A percentile compares a stretch with the other conserved stretches of the same genome.
These are phyloP conservation scores for Pseudogymnoascus sp. DNA, from an alignment of 2,329 filamentous ascomycete species.

Conservation along the genomic window DNA sequence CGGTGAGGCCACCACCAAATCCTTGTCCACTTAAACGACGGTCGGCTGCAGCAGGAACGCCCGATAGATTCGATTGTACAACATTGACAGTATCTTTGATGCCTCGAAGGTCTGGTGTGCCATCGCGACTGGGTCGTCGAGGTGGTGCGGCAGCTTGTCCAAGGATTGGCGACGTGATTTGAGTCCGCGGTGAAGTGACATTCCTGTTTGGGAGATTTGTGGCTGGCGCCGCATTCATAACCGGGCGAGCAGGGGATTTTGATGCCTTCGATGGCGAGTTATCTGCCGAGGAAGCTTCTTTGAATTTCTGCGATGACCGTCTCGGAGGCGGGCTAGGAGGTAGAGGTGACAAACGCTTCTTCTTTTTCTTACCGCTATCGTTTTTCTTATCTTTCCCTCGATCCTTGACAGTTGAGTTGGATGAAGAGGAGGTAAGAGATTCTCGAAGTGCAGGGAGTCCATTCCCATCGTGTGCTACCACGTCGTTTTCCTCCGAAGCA, in stretches of 20 bases:
- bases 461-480: constrained; percentile 42
- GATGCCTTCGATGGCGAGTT: constrained; percentile 35
- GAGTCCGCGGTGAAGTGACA: constrained; percentile 26
- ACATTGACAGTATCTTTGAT: background rate
- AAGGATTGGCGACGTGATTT: constrained; percentile 24
- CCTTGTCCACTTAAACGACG: constrained; percentile 21
- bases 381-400: constrained; percentile 37
- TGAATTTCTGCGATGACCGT: constrained; percentile 53
- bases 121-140: constrained; percentile 59
- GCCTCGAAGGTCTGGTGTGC: constrained; percentile 52
- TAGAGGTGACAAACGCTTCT: constrained; percentile 38
- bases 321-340: constrained; percentile 56
- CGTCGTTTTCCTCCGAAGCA: constrained; percentile 43
- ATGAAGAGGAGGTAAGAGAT: constrained; percentile 65
- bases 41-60: constrained; percentile 37
- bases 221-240: constrained; percentile 17
- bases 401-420: constrained; percentile 58
- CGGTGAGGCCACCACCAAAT: constrained; percentile 12
- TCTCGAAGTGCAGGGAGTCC: constrained; percentile 61
- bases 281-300: constrained; percentile 30
- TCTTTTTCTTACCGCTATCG: constrained; percentile 29
- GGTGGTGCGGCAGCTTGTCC: constrained; percentile 35
- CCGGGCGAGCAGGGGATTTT: constrained; percentile 26
- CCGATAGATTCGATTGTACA: constrained; percentile 39
- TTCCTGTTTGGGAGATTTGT: constrained; percentile 19